Evolutionary conservation across 495 filamentous ascomycete species (phyloP), one percentile per base, ranked within the genome.

Genomic region (Annulohypoxylon moriforme): DNA sequence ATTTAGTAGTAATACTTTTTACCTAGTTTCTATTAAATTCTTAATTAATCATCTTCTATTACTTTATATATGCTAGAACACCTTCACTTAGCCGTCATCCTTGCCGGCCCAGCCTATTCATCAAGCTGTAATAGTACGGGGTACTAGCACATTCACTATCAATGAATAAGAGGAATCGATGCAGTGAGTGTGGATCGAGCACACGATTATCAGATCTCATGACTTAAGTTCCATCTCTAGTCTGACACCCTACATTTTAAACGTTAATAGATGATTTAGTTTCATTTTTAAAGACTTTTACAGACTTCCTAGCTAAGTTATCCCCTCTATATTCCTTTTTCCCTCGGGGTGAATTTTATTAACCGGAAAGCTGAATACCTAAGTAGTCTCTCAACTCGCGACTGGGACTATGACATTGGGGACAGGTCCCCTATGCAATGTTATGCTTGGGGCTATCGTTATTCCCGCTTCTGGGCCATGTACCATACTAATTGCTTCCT

Each of bases 121-220:
- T 6, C 6, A 29, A 6, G 27, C 6, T n/a, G n/a, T n/a, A n/a
- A n/a, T n/a, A n/a, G n/a, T n/a, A n/a, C n/a, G n/a, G n/a, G n/a
- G n/a, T n/a, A 29, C 2, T 29, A 29, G 6, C 27, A 29, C 6
- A 29, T 29, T 29, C 6, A 29, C 3, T 29, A 29, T 29, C 27
- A 6, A 29, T 6, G 2, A 29, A 36, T 20, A 47, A 47, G 7
- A 47, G 18, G 4, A 47, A 47, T 7, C 4, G 18, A n/a, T 61
- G 60, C 68, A 56, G 68, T 70, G 60, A 22, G 61, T 65, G 68
- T 14, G 61, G 68, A 65, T 70, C 42, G 60, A 65, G 65, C 68
- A 14, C 68, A 65, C 61, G 68, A 56, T 61, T 57, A 65, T 70
- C 61, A 65, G 68, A 65, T 70, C 16, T 56, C 18, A 50, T 56